Percentiles rank a stretch among this genome's conserved stretches.
These are phyloP conservation scores for Mucor plumbeus DNA, from an alignment of 371 early-diverging fungal species.

Conservation along the genomic window DNA sequence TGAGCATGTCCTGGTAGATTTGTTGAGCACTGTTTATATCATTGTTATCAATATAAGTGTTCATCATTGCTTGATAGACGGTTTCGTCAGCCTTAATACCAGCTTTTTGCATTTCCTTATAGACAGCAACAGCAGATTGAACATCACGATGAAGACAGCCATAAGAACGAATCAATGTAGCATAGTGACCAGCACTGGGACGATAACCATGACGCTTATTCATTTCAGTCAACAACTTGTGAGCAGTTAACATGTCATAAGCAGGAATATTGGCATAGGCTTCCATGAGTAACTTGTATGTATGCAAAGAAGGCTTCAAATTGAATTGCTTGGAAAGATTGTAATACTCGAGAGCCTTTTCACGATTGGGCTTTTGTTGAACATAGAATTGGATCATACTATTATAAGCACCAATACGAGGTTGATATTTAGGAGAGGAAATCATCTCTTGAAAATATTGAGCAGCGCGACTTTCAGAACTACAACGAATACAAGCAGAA, in stretches of 20 bases:
- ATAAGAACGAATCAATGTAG: slow-evolving; percentile 64
- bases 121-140: slow-evolving; percentile 54
- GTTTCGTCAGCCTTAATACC: slow-evolving; percentile 54
- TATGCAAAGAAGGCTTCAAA: slow-evolving; percentile 59
- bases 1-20: slow-evolving; percentile 50
- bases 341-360: slow-evolving; percentile 59
- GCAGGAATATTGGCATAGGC: slow-evolving; percentile 65
- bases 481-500: slow-evolving; percentile 62
- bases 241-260: slow-evolving; percentile 63
- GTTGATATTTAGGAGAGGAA: slow-evolving; percentile 57
- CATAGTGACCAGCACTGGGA: slow-evolving; percentile 59
- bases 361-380: slow-evolving; percentile 59
- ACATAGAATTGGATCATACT: slow-evolving; percentile 70
- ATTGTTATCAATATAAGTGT: slow-evolving; percentile 56
- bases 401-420: slow-evolving; percentile 65
- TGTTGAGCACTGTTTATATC: slow-evolving; percentile 53
- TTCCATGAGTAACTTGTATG: slow-evolving; percentile 63
- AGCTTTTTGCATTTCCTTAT: slow-evolving; percentile 51
- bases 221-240: slow-evolving; percentile 58
- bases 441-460: slow-evolving; percentile 61
- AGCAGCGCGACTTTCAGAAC: slow-evolving; percentile 56
- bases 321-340: slow-evolving; percentile 46
- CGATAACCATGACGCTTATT: slow-evolving; percentile 43
- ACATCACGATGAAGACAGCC: slow-evolving; percentile 64
- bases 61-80: slow-evolving; percentile 64